Percentiles rank a stretch among this genome's conserved stretches.
phyloP scores from a whole-genome alignment of 2,329 filamentous ascomycete genomes.

The Pseudogymnoascus sp. region DNA sequence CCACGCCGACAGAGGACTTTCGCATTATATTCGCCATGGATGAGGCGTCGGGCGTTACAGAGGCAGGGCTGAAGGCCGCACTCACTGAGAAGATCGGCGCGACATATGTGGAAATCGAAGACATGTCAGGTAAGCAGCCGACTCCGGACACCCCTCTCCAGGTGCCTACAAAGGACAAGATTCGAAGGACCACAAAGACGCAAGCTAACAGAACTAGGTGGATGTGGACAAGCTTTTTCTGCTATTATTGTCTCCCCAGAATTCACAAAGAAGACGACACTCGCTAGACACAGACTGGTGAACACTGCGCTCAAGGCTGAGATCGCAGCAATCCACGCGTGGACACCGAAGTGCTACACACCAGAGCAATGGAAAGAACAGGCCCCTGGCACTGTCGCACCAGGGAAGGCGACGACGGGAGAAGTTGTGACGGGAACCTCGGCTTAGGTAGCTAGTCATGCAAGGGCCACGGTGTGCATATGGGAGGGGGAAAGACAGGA shows the following conservation, averaged over 20 bases:
- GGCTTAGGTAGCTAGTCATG: neutral
- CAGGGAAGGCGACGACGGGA: conserved; percentile 26
- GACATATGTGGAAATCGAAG: conserved; percentile 75
- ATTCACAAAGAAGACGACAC: conserved; percentile 51
- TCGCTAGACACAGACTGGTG: conserved; percentile 61
- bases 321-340: conserved; percentile 67
- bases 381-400: conserved; percentile 31
- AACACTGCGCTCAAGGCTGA: conserved; percentile 60
- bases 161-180: neutral
- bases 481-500: neutral
- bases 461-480: neutral
- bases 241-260: conserved; percentile 56
- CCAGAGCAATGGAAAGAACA: conserved; percentile 66
- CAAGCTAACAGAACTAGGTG: conserved; percentile 38
- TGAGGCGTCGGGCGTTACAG: conserved; percentile 57
- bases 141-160: conserved; percentile 12
- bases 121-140: conserved; percentile 69
- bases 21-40: conserved; percentile 38
- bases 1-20: conserved; percentile 13
- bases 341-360: conserved; percentile 68
- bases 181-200: neutral
- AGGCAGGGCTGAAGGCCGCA: conserved; percentile 59
- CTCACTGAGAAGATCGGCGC: conserved; percentile 64
- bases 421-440: conserved; percentile 25
- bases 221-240: conserved; percentile 63